A percentile compares a stretch with the other conserved stretches of the same genome.
phyloP scores from a whole-genome alignment of 2,329 filamentous ascomycete species.

The Neurospora crassa region DNA sequence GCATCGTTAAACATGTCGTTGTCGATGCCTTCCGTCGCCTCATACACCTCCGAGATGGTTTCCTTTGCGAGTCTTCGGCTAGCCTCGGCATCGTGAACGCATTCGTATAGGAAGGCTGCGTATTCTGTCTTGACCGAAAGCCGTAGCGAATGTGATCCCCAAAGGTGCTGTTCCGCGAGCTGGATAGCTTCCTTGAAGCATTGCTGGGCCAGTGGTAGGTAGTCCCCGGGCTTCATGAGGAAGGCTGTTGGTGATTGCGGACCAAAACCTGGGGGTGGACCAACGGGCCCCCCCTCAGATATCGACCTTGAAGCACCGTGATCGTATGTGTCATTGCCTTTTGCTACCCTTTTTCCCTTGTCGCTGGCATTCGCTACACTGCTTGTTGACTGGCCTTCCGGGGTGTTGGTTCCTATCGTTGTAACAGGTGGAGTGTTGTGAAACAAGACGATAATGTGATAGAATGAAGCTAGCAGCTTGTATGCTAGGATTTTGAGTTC shows the following conservation, averaged over 20 bases:
- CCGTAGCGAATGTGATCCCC: constrained; percentile 81
- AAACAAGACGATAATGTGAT: constrained; percentile 93
- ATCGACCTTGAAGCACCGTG: not conserved
- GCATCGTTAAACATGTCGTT: constrained; percentile 93
- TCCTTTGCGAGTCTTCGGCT: constrained; percentile 70
- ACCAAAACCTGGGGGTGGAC: constrained; percentile 45
- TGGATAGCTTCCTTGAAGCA: constrained; percentile 71
- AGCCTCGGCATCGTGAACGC: constrained; percentile 68
- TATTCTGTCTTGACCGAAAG: constrained; percentile 89
- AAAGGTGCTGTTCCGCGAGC: constrained; percentile 66
- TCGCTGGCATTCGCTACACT: constrained; percentile 28
- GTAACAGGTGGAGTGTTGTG: constrained; percentile 80
- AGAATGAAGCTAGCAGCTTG: constrained; percentile 89
- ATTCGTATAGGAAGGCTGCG: constrained; percentile 88
- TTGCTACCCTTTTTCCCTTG: constrained; percentile 41
- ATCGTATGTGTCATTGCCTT: constrained; percentile 33
- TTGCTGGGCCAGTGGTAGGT: constrained; percentile 69
- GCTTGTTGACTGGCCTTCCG: constrained; percentile 24
- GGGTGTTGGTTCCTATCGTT: constrained; percentile 43
- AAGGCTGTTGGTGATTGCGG: constrained; percentile 54
- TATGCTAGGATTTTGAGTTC: constrained; percentile 85
- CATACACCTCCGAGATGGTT: constrained; percentile 84
- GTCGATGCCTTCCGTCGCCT: constrained; percentile 83
- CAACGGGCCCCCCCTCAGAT: constrained; percentile 47
- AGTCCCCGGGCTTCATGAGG: constrained; percentile 69